These are phyloP conservation scores for Phytophthora rubi DNA, from an alignment of 352 stramenopile genomes.

Conservation along the genomic window DNA sequence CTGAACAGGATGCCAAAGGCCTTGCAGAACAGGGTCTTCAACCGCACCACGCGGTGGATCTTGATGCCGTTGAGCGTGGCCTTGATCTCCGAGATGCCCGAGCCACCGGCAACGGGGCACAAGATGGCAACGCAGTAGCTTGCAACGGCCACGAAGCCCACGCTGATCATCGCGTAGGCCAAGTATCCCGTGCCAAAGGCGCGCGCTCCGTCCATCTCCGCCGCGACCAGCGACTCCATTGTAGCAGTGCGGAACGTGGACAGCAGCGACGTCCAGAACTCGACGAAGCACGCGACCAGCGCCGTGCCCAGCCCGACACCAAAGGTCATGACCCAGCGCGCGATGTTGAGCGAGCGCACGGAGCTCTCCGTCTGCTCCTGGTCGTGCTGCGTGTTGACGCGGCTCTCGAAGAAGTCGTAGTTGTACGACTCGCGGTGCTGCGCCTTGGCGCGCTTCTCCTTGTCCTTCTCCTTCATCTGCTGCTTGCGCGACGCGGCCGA, in stretches of 20 bases:
- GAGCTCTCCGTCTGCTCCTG: conserved; percentile 80
- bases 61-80: conserved; percentile 98
- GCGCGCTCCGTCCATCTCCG: conserved; percentile 52
- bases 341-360: conserved; percentile 83
- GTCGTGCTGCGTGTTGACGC: conserved; percentile 89
- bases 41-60: conserved; percentile 94
- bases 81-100: conserved; percentile 98
- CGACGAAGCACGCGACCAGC: conserved; percentile 93
- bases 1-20: conserved; percentile 91
- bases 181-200: conserved; percentile 85
- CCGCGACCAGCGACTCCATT: conserved; percentile 85
- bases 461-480: conserved; percentile 52
- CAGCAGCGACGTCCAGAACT: conserved; percentile 89
- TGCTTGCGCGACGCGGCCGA: conserved; percentile 38
- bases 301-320: conserved; percentile 94
- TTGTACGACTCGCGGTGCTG: conserved; percentile 88
- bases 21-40: conserved; percentile 98
- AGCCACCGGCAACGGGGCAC: conserved; percentile 95
- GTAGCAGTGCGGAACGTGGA: conserved; percentile 89
- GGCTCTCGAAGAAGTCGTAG: conserved; percentile 90
- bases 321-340: conserved; percentile 96
- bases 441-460: conserved; percentile 81
- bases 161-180: conserved; percentile 91
- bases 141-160: conserved; percentile 92
- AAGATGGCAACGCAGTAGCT: conserved; percentile 93